Base-by-base conservation (phyloP, 2,329 filamentous ascomycete species). In the Epichloe scottii region DNA sequence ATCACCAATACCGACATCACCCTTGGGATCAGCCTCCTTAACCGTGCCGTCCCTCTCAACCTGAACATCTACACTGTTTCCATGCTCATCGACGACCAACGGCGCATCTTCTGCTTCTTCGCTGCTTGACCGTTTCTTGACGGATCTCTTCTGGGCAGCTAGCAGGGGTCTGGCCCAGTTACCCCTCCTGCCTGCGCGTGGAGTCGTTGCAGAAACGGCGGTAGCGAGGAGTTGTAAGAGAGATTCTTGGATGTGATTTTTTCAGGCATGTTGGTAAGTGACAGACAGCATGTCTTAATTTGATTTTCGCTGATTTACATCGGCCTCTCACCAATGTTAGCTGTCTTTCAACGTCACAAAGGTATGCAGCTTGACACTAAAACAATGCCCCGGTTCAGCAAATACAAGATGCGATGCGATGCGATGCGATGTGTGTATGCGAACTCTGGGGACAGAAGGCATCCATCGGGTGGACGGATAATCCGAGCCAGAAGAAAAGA, bases 101-200 rank as follows among this genome's bases (percentile, higher is more conserved):
- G 87, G 87, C 47, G 75, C 83, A 63, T 91, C 87, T 58, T 91
- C 87, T 12, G 84, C 85, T 54, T 89, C 81, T 40, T 83, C 82
- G 57, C 84, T 81, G 53, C 71, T 78, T 15, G 77, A 79, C 37
- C 74, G 75, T 67, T 71, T 77, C 68, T 72, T 77, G 52, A 60
- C 66, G 46, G 73, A 69, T n/a, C 77, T 69, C 2, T 76, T 68
- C 17, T 70, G 71, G 5, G 68, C 70, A 1, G 75, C 71, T 38
- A 79, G 68, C 41, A 78, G 68, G 4, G 73, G 51, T 80, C 75
- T 58, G 79, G 70, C 38, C 76, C 67, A 66, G 71, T 62, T 72
- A 65, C 60, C 66, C 67, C 65, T 63, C 73, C 62, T 69, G 66
- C 62, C 64, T 80, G 67, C 57, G 77, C 72, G 69, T 75, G 74